These are phyloP conservation scores for Fusarium miscanthi DNA, from an alignment of 2,329 filamentous ascomycete genomes.

Conservation along the genomic window DNA sequence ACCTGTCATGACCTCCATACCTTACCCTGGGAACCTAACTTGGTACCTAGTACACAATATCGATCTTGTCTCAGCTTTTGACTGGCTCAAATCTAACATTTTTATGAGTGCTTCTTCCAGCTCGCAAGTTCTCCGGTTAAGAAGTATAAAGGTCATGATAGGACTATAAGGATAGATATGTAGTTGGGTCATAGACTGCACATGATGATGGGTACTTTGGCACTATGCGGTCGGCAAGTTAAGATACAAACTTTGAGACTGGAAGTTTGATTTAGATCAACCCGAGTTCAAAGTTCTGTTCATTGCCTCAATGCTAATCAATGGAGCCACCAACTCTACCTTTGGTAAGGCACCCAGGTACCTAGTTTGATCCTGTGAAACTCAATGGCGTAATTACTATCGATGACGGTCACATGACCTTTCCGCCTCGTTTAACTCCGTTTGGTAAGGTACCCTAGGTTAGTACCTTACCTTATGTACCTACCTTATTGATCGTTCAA, in stretches of 20 bases:
- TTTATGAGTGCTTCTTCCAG: background rate
- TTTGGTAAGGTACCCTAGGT: too few relatives aligned
- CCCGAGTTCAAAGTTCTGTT: background rate
- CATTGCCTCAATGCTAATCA: background rate
- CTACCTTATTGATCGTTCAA: too few relatives aligned
- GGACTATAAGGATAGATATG: background rate
- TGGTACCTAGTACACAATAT: background rate
- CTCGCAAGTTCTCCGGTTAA: background rate
- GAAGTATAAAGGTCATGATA: background rate
- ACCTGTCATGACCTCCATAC: background rate
- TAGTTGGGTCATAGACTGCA: background rate
- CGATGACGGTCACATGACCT: conserved; percentile 1
- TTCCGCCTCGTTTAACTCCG: too few relatives aligned
- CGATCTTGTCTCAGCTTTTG: background rate
- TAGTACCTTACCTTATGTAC: too few relatives aligned
- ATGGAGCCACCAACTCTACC: background rate
- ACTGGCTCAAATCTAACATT: background rate
- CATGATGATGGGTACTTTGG: background rate
- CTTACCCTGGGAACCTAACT: background rate
- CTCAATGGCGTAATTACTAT: background rate
- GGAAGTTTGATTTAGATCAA: background rate
- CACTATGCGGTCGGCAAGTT: background rate
- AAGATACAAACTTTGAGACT: background rate
- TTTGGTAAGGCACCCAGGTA: too few relatives aligned
- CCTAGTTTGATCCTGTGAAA: background rate